phyloP scores from a whole-genome alignment of 805 yeast genomes.

The Yueomyces sp. region DNA sequence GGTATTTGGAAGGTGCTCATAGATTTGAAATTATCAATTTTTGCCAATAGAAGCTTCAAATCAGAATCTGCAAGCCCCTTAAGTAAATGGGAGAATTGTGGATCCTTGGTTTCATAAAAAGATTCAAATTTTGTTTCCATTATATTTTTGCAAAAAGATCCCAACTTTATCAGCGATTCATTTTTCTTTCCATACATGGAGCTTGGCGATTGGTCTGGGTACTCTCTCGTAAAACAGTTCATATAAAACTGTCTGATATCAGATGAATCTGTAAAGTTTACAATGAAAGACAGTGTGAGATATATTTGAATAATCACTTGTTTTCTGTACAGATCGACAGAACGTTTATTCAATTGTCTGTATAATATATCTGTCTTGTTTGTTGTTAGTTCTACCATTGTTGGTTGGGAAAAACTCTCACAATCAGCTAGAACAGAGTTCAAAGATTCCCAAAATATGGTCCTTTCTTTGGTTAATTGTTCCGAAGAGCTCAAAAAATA shows the following conservation, averaged over 20 bases:
- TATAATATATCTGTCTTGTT: slow-evolving; percentile 10
- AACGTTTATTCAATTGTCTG: slow-evolving; percentile 10
- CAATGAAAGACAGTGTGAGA: slow-evolving; percentile 8
- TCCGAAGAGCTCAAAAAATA: slow-evolving; percentile 3
- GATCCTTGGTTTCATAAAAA: slow-evolving; percentile 16
- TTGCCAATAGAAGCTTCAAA: slow-evolving; percentile 6
- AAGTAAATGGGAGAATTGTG: slow-evolving; percentile 8
- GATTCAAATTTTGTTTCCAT: slow-evolving; percentile 8
- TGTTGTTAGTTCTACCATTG: slow-evolving; percentile 12
- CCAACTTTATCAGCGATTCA: slow-evolving; percentile 7
- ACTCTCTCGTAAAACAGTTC: slow-evolving; percentile 11
- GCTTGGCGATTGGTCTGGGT: slow-evolving; percentile 6
- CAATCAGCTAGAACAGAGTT: too few relatives aligned
- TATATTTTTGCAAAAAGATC: slow-evolving; percentile 6
- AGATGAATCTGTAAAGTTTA: slow-evolving; percentile 6
- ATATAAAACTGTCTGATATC: slow-evolving; percentile 12
- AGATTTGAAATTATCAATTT: slow-evolving; percentile 14
- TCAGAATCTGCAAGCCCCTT: slow-evolving; percentile 7
- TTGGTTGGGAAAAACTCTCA: slow-evolving; percentile 5
- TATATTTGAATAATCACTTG: slow-evolving; percentile 16
- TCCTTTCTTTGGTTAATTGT: too few relatives aligned
- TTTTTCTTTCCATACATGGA: slow-evolving; percentile 5
- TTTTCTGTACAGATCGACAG: slow-evolving; percentile 18
- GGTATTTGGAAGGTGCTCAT: slow-evolving; percentile 10
- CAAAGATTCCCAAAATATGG: too few relatives aligned